These are phyloP conservation scores for Calophaca sinica DNA, from an alignment of 306 rosid genomes.

Conservation along the genomic window DNA sequence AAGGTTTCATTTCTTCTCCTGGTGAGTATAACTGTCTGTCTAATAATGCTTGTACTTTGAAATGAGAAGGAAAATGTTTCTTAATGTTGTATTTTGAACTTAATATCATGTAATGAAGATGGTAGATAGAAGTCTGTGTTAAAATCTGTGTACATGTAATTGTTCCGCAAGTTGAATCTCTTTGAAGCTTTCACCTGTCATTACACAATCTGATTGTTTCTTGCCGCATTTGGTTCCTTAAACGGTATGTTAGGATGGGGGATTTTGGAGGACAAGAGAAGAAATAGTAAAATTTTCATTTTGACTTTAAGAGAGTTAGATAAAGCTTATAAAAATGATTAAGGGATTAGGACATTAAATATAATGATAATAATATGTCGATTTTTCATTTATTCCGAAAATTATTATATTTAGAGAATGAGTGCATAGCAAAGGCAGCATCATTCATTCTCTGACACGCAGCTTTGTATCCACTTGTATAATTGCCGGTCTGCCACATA, in stretches of 20 bases:
- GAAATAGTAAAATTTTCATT: no score
- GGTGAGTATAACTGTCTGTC: constrained; percentile 24
- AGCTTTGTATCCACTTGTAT: no score
- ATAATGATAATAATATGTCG: no score
- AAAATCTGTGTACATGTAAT: constrained; percentile 49
- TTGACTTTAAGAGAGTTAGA: no score
- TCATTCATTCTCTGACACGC: no score
- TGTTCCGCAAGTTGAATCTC: constrained; percentile 43
- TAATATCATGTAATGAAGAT: constrained; percentile 35
- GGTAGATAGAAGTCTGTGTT: constrained; percentile 44
- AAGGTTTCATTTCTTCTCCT: constrained; percentile 28
- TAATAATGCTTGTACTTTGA: constrained; percentile 46
- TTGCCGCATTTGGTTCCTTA: constrained; percentile 24
- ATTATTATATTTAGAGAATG: no score
- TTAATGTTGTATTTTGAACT: constrained; percentile 42
- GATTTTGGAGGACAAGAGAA: no score
- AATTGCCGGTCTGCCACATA: no score
- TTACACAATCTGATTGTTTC: constrained; percentile 26
- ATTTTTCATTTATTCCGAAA: no score
- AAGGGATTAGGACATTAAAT: no score
- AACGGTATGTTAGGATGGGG: neutral
- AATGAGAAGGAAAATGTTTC: constrained; percentile 40
- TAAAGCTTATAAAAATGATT: no score
- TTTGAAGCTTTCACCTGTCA: constrained; percentile 28
- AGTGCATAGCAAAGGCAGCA: no score